Percentiles rank a stretch among this genome's conserved stretches.
These are phyloP conservation scores for Raddia distichophylla DNA, from an alignment of 176 grass and related monocot genomes.

Conservation along the genomic window DNA sequence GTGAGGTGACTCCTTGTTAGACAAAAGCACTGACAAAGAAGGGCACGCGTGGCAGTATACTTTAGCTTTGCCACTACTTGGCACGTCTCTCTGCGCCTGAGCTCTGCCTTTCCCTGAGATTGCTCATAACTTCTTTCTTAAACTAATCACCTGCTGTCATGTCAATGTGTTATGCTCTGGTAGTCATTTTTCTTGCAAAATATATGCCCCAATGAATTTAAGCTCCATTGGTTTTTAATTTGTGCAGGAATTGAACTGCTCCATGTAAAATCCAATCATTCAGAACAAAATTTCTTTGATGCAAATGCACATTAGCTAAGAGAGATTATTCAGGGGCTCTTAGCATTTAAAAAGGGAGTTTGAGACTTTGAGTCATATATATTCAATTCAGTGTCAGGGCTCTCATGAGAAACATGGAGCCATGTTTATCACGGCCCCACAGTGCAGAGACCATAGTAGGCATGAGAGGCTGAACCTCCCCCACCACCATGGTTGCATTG, in stretches of 20 bases:
- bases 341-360: background rate
- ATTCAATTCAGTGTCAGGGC: slow-evolving; percentile 37
- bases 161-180: background rate
- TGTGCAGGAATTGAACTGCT: no score
- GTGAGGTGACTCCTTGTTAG: background rate
- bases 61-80: background rate
- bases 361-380: background rate
- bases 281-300: background rate
- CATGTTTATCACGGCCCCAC: slow-evolving; percentile 40
- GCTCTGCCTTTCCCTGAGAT: background rate
- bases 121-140: background rate
- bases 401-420: slow-evolving; percentile 42
- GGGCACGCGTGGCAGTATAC: no score
- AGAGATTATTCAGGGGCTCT: background rate
- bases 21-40: background rate
- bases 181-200: background rate
- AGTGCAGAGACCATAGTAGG: slow-evolving; percentile 25
- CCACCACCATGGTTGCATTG: slow-evolving; percentile 2
- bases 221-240: no score
- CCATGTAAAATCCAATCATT: no score
- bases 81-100: slow-evolving; percentile 24
- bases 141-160: background rate
- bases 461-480: slow-evolving; percentile 1
- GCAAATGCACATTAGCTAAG: background rate
- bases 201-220: background rate